A percentile compares a stretch with the other conserved stretches of the same genome.
These are phyloP conservation scores for Coemansia sp. DNA, from an alignment of 192 early-diverging fungal genomes.

Conservation along the genomic window DNA sequence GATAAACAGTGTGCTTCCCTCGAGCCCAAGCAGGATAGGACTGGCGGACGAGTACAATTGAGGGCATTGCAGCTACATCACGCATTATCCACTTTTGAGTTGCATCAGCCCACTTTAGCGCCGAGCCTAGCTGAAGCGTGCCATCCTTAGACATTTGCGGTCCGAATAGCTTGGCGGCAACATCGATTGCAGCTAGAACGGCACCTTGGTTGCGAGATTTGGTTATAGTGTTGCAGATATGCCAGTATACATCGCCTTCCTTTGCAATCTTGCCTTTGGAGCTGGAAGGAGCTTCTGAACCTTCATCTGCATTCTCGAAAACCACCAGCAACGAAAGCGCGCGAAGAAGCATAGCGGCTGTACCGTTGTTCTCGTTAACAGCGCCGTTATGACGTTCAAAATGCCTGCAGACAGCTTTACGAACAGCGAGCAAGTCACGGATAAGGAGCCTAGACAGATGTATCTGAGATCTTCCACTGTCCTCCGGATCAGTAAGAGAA, in stretches of 20 bases:
- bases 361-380: not conserved
- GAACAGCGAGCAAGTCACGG: conserved; percentile 8
- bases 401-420: conserved; percentile 10
- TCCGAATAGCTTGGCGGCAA: conserved; percentile 12
- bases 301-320: conserved; percentile 4
- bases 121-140: not conserved
- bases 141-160: not conserved
- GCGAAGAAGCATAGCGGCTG: conserved; percentile 22
- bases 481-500: conserved; percentile 10
- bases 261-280: conserved; percentile 4
- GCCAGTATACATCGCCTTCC: conserved; percentile 33
- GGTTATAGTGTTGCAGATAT: conserved; percentile 20
- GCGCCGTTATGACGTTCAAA: conserved; percentile 9
- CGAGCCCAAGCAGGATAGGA: conserved; percentile 18
- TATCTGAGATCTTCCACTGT: conserved; percentile 6
- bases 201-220: conserved; percentile 19
- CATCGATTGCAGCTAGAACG: conserved; percentile 24
- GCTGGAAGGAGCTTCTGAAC: not conserved
- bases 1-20: not conserved
- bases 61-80: conserved; percentile 27
- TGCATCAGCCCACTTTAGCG: conserved; percentile 16
- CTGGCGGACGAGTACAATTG: not conserved
- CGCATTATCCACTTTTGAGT: conserved; percentile 25
- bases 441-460: conserved; percentile 21
- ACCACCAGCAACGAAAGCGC: conserved; percentile 17